A percentile compares a stretch with the other conserved stretches of the same genome.
Conservation (phyloP, 805 yeast species). For the Komagataella mondaviorum region DNA sequence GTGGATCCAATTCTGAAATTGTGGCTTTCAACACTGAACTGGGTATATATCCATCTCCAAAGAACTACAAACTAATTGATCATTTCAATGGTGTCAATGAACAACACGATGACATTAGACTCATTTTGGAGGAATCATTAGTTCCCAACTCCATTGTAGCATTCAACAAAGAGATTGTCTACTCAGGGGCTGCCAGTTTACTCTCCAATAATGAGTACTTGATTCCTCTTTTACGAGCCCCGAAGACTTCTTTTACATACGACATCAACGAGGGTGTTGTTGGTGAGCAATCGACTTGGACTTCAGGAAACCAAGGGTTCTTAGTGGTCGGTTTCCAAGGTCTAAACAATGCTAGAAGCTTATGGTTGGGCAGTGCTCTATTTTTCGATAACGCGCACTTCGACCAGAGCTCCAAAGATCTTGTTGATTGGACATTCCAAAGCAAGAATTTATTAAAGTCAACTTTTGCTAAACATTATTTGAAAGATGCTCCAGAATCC, state of each 20-base stretch:
- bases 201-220: slow-evolving; percentile 56
- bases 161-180: slow-evolving; percentile 6
- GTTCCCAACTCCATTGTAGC: slow-evolving; percentile 17
- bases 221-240: slow-evolving; percentile 57
- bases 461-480: slow-evolving; percentile 39
- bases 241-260: slow-evolving; percentile 49
- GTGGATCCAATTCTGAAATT: slow-evolving; percentile 42
- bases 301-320: slow-evolving; percentile 68
- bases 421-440: slow-evolving; percentile 65
- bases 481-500: slow-evolving; percentile 28
- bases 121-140: slow-evolving; percentile 11
- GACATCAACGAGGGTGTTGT: slow-evolving; percentile 27
- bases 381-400: slow-evolving; percentile 25
- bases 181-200: slow-evolving; percentile 52
- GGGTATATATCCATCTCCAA: slow-evolving; percentile 79
- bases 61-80: slow-evolving; percentile 49
- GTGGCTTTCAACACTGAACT: slow-evolving; percentile 61
- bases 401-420: slow-evolving; percentile 13
- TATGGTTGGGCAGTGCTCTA: slow-evolving; percentile 67
- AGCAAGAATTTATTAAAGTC: slow-evolving; percentile 50
- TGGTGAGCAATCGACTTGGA: slow-evolving; percentile 43
- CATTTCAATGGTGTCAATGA: slow-evolving; percentile 33
- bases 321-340: slow-evolving; percentile 72
- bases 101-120: slow-evolving; percentile 8
- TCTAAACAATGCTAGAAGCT: slow-evolving; percentile 59